These are phyloP conservation scores for Cupressus sempervirens DNA, from an alignment of 75 land plant genomes.

Conservation along the genomic window DNA sequence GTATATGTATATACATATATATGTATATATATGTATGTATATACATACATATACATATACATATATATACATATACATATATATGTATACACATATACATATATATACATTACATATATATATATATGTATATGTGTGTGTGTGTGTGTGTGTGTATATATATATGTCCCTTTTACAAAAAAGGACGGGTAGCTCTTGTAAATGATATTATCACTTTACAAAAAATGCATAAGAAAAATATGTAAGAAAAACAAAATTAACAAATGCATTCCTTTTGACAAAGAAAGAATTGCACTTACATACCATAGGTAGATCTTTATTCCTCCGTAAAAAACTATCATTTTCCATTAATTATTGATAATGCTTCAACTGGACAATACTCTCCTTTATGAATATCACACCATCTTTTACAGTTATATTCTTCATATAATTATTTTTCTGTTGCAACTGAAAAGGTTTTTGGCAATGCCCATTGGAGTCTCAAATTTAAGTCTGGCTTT, in stretches of 20 bases:
- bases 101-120: too few species aligned
- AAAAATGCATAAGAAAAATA: background rate
- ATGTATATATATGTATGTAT: too few species aligned
- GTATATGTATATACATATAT: too few species aligned
- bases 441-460: slow-evolving; percentile 60
- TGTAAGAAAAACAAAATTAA: background rate
- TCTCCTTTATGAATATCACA: slow-evolving; percentile 40
- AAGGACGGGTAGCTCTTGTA: background rate
- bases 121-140: too few species aligned
- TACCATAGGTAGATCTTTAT: slow-evolving; percentile 61
- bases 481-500: slow-evolving; percentile 74
- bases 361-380: slow-evolving; percentile 46
- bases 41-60: too few species aligned
- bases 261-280: background rate
- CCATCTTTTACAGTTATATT: slow-evolving; percentile 49
- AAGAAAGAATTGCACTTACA: background rate
- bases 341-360: slow-evolving; percentile 56
- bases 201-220: background rate
- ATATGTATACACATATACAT: too few species aligned
- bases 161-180: background rate
- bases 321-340: slow-evolving; percentile 56
- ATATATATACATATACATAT: too few species aligned
- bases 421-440: slow-evolving; percentile 45
- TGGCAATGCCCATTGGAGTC: slow-evolving; percentile 83
- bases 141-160: too few species aligned